These are phyloP conservation scores for Simplicillium sp. DNA, from an alignment of 2,329 filamentous ascomycete genomes.

Conservation along the genomic window DNA sequence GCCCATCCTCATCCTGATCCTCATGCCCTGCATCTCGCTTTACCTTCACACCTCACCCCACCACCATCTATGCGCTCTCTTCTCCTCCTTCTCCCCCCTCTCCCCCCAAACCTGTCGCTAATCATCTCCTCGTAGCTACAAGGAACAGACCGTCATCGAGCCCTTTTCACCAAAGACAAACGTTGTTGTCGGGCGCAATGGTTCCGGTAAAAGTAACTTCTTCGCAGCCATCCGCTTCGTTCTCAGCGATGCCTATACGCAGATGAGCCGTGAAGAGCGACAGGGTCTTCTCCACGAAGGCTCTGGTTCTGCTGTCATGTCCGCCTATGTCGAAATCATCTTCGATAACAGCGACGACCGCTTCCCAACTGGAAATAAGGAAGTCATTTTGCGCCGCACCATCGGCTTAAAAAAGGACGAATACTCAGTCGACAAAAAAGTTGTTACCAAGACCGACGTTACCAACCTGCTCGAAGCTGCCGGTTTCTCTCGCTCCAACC, in stretches of 20 bases:
- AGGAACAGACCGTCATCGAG: conserved; percentile 97
- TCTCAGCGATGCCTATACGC: conserved; percentile 92
- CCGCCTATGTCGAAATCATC: conserved; percentile 97
- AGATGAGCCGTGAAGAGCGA: conserved; percentile 91
- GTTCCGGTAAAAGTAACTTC: conserved; percentile 98
- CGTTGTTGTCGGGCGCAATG: conserved; percentile 97
- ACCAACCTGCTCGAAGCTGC: conserved; percentile 93
- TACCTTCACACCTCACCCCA: too few relatives aligned
- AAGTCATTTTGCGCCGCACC: conserved; percentile 83
- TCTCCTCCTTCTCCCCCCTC: not conserved
- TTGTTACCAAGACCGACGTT: conserved; percentile 87
- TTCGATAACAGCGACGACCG: conserved; percentile 97
- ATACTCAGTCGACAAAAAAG: conserved; percentile 95
- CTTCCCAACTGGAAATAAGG: conserved; percentile 85
- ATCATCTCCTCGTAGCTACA: conserved; percentile 60
- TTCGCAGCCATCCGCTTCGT: conserved; percentile 98
- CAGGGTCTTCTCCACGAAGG: conserved; percentile 96
- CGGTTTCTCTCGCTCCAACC: conserved; percentile 93
- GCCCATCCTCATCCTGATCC: too few relatives aligned
- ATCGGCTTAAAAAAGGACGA: conserved; percentile 98
- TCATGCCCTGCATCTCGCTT: too few relatives aligned
- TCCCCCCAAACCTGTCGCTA: not conserved
- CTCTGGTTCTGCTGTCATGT: conserved; percentile 95
- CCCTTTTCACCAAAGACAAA: conserved; percentile 97
- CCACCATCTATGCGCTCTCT: conserved; percentile 1